Percentiles rank a stretch among this genome's conserved stretches.
Evolutionary conservation across 2,329 filamentous ascomycete species (phyloP).

Genomic region (Leptodontidium sp.): DNA sequence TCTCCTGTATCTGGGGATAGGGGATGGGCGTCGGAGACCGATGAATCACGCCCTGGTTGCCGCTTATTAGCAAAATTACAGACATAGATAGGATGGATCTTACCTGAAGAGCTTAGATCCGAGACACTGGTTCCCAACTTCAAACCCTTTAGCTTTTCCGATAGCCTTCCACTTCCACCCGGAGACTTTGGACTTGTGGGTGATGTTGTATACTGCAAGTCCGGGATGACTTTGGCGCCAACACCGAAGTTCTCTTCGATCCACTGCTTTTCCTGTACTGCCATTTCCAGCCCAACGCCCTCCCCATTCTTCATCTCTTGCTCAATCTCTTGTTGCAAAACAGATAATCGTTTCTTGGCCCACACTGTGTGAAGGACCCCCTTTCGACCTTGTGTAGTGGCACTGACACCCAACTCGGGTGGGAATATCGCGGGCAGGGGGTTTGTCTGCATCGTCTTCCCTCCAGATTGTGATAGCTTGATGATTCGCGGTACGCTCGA

Average conservation of each 20-base stretch:
- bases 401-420: slow-evolving; percentile 73
- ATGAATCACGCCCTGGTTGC: slow-evolving; percentile 18
- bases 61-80: slow-evolving; percentile 26
- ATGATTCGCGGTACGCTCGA: slow-evolving; percentile 76
- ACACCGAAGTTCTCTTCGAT: slow-evolving; percentile 77
- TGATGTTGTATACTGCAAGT: slow-evolving; percentile 49
- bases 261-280: slow-evolving; percentile 83
- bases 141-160: slow-evolving; percentile 81
- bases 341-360: slow-evolving; percentile 82
- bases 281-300: slow-evolving; percentile 86
- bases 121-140: slow-evolving; percentile 77
- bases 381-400: slow-evolving; percentile 72
- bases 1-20: slow-evolving; percentile 70
- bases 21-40: slow-evolving; percentile 43
- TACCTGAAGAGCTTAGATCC: slow-evolving; percentile 67
- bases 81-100: slow-evolving; percentile 19
- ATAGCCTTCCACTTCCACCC: slow-evolving; percentile 68
- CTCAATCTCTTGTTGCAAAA: slow-evolving; percentile 79
- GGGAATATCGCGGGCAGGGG: slow-evolving; percentile 89
- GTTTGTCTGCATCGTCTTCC: slow-evolving; percentile 68
- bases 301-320: slow-evolving; percentile 80
- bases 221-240: slow-evolving; percentile 36
- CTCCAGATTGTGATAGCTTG: slow-evolving; percentile 61
- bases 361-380: slow-evolving; percentile 87
- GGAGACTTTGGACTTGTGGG: slow-evolving; percentile 68